A percentile compares a stretch with the other conserved stretches of the same genome.
Conservation (phyloP, 371 early-diverging fungal genomes). For the Mortierella sp. region DNA sequence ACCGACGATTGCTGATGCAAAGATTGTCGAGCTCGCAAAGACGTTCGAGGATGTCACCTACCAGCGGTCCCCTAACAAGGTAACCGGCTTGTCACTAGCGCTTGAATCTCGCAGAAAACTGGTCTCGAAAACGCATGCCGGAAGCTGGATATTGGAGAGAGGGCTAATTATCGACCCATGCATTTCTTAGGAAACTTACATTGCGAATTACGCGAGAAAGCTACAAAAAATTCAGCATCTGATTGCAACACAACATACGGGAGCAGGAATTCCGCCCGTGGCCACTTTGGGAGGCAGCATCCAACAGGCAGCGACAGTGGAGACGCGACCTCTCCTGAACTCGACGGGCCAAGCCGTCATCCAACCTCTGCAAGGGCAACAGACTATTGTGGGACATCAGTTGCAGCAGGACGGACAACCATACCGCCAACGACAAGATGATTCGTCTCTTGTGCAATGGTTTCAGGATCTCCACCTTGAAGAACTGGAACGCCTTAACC, state of each 20-base stretch:
- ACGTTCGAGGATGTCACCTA: constrained; percentile 50
- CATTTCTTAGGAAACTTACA: neutral
- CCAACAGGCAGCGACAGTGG: no score
- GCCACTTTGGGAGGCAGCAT: no score
- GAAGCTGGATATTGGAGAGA: neutral
- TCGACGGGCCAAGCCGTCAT: no score
- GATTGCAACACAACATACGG: constrained; percentile 20
- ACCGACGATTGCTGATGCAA: constrained; percentile 37
- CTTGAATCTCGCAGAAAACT: neutral
- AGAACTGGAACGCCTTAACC: constrained; percentile 13
- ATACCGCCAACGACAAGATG: constrained; percentile 33
- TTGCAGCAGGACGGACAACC: no score
- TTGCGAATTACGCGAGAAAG: constrained; percentile 40
- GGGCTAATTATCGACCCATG: neutral
- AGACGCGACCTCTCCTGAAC: no score
- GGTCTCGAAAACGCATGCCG: neutral
- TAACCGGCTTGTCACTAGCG: neutral
- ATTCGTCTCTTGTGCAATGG: constrained; percentile 14
- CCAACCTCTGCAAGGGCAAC: no score
- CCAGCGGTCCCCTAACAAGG: constrained; percentile 35
- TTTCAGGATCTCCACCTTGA: constrained; percentile 17
- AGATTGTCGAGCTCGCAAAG: constrained; percentile 47
- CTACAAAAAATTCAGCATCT: constrained; percentile 39
- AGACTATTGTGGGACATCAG: no score
- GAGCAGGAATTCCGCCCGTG: constrained; percentile 27